Evolutionary conservation across 73 alveolate species (phyloP), one percentile per base, ranked within the genome.

Genomic region (Tetrahymena thermophila): DNA sequence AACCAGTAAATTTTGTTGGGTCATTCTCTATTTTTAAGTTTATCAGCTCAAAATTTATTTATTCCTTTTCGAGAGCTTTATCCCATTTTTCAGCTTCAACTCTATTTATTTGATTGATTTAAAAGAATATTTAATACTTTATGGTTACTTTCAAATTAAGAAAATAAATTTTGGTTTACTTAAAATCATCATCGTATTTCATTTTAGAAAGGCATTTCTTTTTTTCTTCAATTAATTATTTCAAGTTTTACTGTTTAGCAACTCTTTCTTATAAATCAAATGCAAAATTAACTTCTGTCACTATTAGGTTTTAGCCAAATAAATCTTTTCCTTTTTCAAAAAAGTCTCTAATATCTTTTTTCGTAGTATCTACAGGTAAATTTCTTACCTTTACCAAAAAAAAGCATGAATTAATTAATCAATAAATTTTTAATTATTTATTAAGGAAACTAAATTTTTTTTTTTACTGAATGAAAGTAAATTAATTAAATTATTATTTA

Each of bases 271-370:
- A 43, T 3, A 89, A 50, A 40, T 95, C 97, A 56, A 85, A 95
- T 7, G 94, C 94, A 35, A 95, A 89, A 85, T 85, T 94, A 34
- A 95, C 94, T 89, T 95, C 94, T 3, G 95, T 95, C 0, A 95
- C 95, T 21, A 71, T 34, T 25, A 95, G 50, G n/a, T 71, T 17
- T 71, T 71, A 71, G 25, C 85, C 14, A 56, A 56, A 56, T 56
- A 71, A 71, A 19, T 71, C 25, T 1, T n/a, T 28, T 6, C n/a
- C 42, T 11, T 6, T 8, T n/a, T 71, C 89, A 71, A 71, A 71
- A 19, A 71, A 71, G 5, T 71, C 37, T 71, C 31, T 71, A 19
- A 71, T 71, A 71, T 71, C 89, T n/a, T 71, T 71, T 71, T 71
- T 71, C 13, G 89, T 71, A 13, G 89, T 71, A n/a, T n/a, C 35